Conservation (phyloP, 169 alveolate species). For the Babesia microti region DNA sequence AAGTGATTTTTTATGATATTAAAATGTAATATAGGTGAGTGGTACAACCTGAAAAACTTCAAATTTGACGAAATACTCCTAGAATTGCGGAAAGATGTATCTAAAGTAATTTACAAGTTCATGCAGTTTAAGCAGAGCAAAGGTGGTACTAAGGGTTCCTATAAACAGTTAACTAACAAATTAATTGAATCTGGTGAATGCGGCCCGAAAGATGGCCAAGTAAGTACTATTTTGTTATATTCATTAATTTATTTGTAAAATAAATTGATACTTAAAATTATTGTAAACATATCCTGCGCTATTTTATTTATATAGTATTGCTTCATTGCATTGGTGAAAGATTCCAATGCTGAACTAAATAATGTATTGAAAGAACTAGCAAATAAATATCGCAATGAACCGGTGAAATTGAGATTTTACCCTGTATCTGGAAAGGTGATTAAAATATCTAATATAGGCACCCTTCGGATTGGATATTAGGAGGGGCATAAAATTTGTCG, state of each 20-base stretch:
- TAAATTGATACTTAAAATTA: no score
- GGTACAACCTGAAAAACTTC: slow-evolving; percentile 15
- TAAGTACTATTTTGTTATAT: slow-evolving; percentile 26
- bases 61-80: slow-evolving; percentile 21
- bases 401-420: slow-evolving; percentile 50
- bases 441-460: not conserved
- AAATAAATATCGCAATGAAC: slow-evolving; percentile 46
- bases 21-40: no score
- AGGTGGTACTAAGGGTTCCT: slow-evolving; percentile 20
- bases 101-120: slow-evolving; percentile 22
- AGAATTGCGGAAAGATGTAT: slow-evolving; percentile 28
- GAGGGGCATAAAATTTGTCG: slow-evolving; percentile 22
- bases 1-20: no score
- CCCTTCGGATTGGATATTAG: slow-evolving; percentile 5
- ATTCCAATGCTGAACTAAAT: slow-evolving; percentile 29
- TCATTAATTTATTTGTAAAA: slow-evolving; percentile 11
- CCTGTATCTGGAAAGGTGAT: slow-evolving; percentile 11
- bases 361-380: slow-evolving; percentile 51
- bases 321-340: slow-evolving; percentile 17
- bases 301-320: slow-evolving; percentile 25
- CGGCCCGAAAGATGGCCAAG: slow-evolving; percentile 49
- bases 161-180: slow-evolving; percentile 44
- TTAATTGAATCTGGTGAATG: slow-evolving; percentile 54
- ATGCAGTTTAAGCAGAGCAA: slow-evolving; percentile 4
- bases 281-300: no score